Evolutionary conservation across 2,329 filamentous ascomycete species (phyloP).

Genomic region (Cladophialophora exuberans): DNA sequence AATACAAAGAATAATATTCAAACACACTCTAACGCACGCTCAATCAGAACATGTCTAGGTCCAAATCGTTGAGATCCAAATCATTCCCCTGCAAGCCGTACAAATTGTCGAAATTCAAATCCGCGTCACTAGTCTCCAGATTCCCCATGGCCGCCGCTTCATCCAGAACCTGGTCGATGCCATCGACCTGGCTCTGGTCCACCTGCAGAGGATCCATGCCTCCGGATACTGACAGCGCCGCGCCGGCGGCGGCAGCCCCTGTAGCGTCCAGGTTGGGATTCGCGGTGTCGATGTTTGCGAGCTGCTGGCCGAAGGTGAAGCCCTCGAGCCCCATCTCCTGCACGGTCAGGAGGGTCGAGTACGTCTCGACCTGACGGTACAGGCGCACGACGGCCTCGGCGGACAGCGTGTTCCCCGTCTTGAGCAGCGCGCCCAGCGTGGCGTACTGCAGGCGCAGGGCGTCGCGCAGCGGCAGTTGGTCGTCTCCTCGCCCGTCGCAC

Average conservation of each 20-base stretch:
- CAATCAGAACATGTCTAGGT: conserved; percentile 33
- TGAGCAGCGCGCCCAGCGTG: conserved; percentile 44
- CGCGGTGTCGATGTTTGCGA: conserved; percentile 47
- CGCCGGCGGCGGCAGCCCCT: too few relatives aligned
- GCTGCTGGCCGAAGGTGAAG: conserved; percentile 35
- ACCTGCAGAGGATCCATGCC: conserved; percentile 16
- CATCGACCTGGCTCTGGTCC: conserved; percentile 24
- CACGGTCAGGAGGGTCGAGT: conserved; percentile 36
- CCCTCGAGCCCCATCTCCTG: conserved; percentile 29
- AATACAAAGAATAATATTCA: too few relatives aligned
- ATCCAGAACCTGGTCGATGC: conserved; percentile 34
- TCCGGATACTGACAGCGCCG: too few relatives aligned
- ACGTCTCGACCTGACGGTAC: conserved; percentile 47
- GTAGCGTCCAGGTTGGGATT: conserved; percentile 45
- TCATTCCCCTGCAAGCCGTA: conserved; percentile 25
- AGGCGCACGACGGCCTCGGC: conserved; percentile 51
- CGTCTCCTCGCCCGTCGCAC: too few relatives aligned
- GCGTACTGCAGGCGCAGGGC: conserved; percentile 44
- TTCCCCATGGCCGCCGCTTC: conserved; percentile 31
- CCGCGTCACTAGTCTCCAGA: conserved; percentile 26
- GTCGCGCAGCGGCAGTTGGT: too few relatives aligned
- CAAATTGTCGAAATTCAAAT: conserved; percentile 30
- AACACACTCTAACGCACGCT: too few relatives aligned
- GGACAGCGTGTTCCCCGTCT: conserved; percentile 47
- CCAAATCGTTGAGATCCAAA: conserved; percentile 33